Evolutionary conservation across 768 basidiomycete genomes (phyloP).

Genomic region (Leccinum rimulosum): DNA sequence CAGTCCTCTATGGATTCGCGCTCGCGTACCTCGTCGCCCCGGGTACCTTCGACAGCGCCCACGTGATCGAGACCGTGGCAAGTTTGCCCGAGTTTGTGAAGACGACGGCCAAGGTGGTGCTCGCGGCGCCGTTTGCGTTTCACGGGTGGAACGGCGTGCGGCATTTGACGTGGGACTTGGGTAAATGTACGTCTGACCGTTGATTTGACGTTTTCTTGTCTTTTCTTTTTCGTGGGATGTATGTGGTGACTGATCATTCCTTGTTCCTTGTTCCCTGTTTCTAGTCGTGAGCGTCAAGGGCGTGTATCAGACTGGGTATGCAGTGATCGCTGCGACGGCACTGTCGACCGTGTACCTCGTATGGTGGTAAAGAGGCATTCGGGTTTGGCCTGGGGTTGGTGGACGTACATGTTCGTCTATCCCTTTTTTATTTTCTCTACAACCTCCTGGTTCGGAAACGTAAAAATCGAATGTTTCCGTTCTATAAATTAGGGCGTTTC

Average conservation of each 20-base stretch:
- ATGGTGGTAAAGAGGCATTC: slow-evolving; percentile 10
- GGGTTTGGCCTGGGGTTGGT: slow-evolving; percentile 22
- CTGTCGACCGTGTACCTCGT: slow-evolving; percentile 68
- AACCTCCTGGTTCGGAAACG: neutral
- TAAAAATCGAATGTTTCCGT: neutral
- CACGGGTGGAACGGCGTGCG: slow-evolving; percentile 89
- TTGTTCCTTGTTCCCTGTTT: neutral
- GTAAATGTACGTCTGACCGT: slow-evolving; percentile 65
- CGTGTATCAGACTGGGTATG: slow-evolving; percentile 79
- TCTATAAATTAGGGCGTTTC: neutral
- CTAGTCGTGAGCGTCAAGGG: slow-evolving; percentile 80
- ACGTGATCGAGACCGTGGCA: slow-evolving; percentile 70
- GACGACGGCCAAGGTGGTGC: slow-evolving; percentile 67
- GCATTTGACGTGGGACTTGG: slow-evolving; percentile 87
- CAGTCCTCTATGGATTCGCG: slow-evolving; percentile 87
- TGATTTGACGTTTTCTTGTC: neutral
- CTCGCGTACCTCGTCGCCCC: slow-evolving; percentile 85
- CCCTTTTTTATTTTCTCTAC: neutral
- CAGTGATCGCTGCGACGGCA: slow-evolving; percentile 76
- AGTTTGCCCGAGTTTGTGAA: slow-evolving; percentile 77
- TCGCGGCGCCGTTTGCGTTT: slow-evolving; percentile 88
- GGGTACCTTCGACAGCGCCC: slow-evolving; percentile 71
- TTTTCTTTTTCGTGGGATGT: neutral
- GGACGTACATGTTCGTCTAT: neutral
- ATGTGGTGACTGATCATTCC: neutral